Conservation (phyloP, 2,329 filamentous ascomycete genomes). For the Ceratocystis eucalypticola region DNA sequence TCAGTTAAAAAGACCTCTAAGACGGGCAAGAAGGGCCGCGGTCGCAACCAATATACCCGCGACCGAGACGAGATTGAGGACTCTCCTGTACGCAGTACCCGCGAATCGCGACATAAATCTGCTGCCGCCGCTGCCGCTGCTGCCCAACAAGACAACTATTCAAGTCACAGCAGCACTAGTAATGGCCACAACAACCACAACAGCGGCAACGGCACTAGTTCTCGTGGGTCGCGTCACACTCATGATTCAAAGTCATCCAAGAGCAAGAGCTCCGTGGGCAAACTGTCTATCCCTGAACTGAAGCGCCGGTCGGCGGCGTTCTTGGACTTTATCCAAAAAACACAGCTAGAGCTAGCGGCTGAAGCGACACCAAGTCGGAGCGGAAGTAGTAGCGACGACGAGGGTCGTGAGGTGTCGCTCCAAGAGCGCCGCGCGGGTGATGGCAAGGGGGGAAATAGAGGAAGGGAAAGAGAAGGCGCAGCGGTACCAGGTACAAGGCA, state of each 20-base stretch:
- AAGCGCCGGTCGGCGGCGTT: slow-evolving; percentile 71
- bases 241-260: slow-evolving; percentile 26
- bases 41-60: slow-evolving; percentile 72
- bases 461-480: background rate
- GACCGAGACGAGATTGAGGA: slow-evolving; percentile 52
- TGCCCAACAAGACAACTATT: slow-evolving; percentile 1
- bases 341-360: slow-evolving; percentile 72
- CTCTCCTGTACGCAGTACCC: slow-evolving; percentile 44
- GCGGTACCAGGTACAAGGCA: background rate
- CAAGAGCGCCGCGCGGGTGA: slow-evolving; percentile 18
- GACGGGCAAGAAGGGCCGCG: slow-evolving; percentile 53
- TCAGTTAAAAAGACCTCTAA: slow-evolving; percentile 47
- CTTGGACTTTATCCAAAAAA: slow-evolving; percentile 77
- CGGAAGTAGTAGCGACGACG: slow-evolving; percentile 27
- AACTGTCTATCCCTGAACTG: slow-evolving; percentile 78
- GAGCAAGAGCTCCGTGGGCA: slow-evolving; percentile 44
- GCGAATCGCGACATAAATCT: slow-evolving; percentile 25
- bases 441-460: background rate
- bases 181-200: slow-evolving; percentile 26
- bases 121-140: background rate
- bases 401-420: slow-evolving; percentile 27
- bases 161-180: slow-evolving; percentile 22
- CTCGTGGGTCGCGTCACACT: background rate
- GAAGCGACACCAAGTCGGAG: slow-evolving; percentile 33
- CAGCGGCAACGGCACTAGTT: slow-evolving; percentile 35